Evolutionary conservation across 2,329 filamentous ascomycete species (phyloP).

Genomic region (Xylariales sp.): DNA sequence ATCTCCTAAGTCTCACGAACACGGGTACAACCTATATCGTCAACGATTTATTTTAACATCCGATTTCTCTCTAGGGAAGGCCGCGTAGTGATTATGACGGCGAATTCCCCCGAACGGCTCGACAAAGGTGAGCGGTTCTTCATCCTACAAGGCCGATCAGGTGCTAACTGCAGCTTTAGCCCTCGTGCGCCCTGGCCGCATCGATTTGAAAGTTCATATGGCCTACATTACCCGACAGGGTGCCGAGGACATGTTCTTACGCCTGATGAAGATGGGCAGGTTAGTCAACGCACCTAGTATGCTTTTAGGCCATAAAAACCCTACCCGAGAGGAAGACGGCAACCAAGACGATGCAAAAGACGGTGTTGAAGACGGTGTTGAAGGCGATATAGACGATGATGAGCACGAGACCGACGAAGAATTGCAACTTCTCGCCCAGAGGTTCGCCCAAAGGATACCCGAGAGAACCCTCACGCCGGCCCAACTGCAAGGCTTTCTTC

Average conservation of each 20-base stretch:
- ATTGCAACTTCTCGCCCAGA: slow-evolving; percentile 59
- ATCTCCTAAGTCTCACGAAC: too few relatives aligned
- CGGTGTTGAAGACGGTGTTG: too few relatives aligned
- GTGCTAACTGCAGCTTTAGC: slow-evolving; percentile 43
- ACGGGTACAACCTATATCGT: too few relatives aligned
- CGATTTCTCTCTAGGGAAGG: slow-evolving; percentile 62
- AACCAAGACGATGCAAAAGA: too few relatives aligned
- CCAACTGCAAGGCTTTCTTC: slow-evolving; percentile 61
- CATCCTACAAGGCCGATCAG: too few relatives aligned
- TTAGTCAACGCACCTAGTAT: slow-evolving; percentile 42
- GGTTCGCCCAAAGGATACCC: slow-evolving; percentile 66
- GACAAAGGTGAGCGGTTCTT: slow-evolving; percentile 58
- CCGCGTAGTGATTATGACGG: slow-evolving; percentile 79
- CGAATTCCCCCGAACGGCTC: slow-evolving; percentile 73
- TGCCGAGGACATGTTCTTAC: slow-evolving; percentile 59
- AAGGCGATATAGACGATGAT: neutral
- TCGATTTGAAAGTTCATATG: slow-evolving; percentile 73
- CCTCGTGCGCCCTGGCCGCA: slow-evolving; percentile 72
- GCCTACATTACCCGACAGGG: slow-evolving; percentile 58
- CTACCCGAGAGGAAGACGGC: too few relatives aligned
- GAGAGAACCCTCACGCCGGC: slow-evolving; percentile 61
- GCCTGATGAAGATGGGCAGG: slow-evolving; percentile 54
- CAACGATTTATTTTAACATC: neutral
- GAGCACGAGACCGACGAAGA: slow-evolving; percentile 39
- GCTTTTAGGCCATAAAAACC: too few relatives aligned